Percentiles rank a stretch among this genome's conserved stretches.
These are phyloP conservation scores for Talaromyces ruber DNA, from an alignment of 495 filamentous ascomycete genomes.

Conservation along the genomic window DNA sequence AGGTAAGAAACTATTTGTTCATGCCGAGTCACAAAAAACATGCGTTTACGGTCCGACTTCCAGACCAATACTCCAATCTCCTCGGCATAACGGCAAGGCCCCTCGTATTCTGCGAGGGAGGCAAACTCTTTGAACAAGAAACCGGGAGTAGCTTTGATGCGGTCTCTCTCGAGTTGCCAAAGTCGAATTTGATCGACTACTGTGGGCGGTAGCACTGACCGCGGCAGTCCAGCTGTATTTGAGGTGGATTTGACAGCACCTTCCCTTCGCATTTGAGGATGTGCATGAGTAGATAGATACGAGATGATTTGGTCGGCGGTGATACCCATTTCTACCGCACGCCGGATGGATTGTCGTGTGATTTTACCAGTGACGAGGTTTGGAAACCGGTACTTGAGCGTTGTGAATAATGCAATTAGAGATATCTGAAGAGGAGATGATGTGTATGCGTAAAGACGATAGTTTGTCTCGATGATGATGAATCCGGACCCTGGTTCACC, in stretches of 20 bases:
- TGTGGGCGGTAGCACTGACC: slow-evolving; percentile 75
- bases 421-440: slow-evolving; percentile 86
- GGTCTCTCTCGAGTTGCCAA: slow-evolving; percentile 95
- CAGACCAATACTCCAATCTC: slow-evolving; percentile 89
- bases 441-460: slow-evolving; percentile 95
- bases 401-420: slow-evolving; percentile 82
- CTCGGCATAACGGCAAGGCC: slow-evolving; percentile 68
- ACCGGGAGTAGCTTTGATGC: slow-evolving; percentile 72
- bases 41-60: slow-evolving; percentile 66
- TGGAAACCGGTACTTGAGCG: slow-evolving; percentile 77
- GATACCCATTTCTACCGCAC: slow-evolving; percentile 83
- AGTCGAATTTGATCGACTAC: slow-evolving; percentile 96
- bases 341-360: slow-evolving; percentile 74
- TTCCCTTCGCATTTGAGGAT: slow-evolving; percentile 78
- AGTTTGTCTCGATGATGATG: slow-evolving; percentile 98
- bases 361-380: slow-evolving; percentile 87
- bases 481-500: slow-evolving; percentile 56
- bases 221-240: slow-evolving; percentile 25
- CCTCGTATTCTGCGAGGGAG: slow-evolving; percentile 65
- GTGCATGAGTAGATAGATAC: slow-evolving; percentile 81
- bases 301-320: slow-evolving; percentile 88
- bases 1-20: slow-evolving; percentile 79
- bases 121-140: slow-evolving; percentile 89
- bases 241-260: slow-evolving; percentile 37
- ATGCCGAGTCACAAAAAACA: slow-evolving; percentile 80